Base-by-base conservation (phyloP, 208 protist genomes). In the Trichomonas gallinae region DNA sequence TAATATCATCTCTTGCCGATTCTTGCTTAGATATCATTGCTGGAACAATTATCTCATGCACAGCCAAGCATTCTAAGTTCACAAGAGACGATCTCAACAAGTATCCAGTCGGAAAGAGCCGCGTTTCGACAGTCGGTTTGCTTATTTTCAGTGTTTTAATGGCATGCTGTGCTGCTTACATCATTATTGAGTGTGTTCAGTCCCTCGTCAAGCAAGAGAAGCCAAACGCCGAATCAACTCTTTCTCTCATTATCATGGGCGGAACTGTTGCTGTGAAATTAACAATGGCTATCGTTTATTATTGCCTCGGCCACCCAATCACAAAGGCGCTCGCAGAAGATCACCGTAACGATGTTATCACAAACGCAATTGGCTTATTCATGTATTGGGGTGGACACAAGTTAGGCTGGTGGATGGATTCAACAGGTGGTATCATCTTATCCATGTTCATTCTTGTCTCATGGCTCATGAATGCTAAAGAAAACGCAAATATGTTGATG, bases 341-440 rank as follows among this genome's bases (percentile, higher is more conserved):
- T 51, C 87, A 93, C 15, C 40, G 87, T 38, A 93, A 93, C 46
- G 87, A 93, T 38, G 87, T 93, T 13, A 42, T 93, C 15, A 93
- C 87, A 2, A 93, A 93, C 31, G 40, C 87, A 9, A n/a, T 93
- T 21, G 87, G 87, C 26, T 42, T 93, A 13, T 93, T 93, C 31
- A 93, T 93, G 87, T 93, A 93, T 36, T 93, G 87, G 87, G 87
- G 87, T 17, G 87, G 44, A 6, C 26, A 42, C 26, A n/a, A 51
- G 38, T 36, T 93, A 23, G 87, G 87, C 0, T 93, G 87, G 87
- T 93, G 87, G 87, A 93, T 93, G 87, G 87, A 93, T 93, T 93
- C 87, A 48, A 38, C 44, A 17, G 87, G 87, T 38, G 87, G 87
- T 38, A 93, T 93, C 26, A 40, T 93, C 13, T 38, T 93, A 17